Evolutionary conservation across 2,329 filamentous ascomycete species (phyloP).

Genomic region (Aspergillus eucalypticola): DNA sequence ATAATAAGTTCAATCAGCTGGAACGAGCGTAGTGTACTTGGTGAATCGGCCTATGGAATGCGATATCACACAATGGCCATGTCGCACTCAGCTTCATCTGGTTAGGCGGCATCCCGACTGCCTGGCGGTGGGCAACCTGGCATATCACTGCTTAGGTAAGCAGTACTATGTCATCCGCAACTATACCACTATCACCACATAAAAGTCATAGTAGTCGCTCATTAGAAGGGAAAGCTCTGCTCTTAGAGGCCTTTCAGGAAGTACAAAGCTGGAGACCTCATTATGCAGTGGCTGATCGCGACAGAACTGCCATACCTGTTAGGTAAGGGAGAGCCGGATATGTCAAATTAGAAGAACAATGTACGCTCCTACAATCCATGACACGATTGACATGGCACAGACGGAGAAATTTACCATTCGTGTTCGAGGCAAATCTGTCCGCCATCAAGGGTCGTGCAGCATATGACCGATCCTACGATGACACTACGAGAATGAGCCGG

Average conservation of each 20-base stretch:
- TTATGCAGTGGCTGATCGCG: not conserved
- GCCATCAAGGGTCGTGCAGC: not conserved
- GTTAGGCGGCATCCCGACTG: constrained; percentile 17
- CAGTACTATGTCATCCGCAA: not conserved
- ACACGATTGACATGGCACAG: not conserved
- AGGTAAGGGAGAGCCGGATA: not conserved
- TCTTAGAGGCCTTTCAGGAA: not conserved
- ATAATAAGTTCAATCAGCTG: constrained; percentile 12
- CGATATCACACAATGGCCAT: constrained; percentile 10
- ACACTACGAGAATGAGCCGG: not conserved
- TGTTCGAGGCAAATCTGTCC: not conserved
- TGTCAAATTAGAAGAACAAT: not conserved
- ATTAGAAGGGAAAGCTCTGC: not conserved
- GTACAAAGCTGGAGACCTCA: accelerated
- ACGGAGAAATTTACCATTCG: not conserved
- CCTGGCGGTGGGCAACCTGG: constrained; percentile 16
- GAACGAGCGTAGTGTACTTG: constrained; percentile 16
- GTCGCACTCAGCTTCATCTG: constrained; percentile 16
- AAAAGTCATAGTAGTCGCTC: not conserved
- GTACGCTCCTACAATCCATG: not conserved
- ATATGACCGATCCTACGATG: not conserved
- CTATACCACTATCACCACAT: too few species aligned
- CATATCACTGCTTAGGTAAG: constrained; percentile 21
- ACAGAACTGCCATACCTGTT: not conserved
- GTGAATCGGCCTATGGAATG: constrained; percentile 3